phyloP scores from a whole-genome alignment of 441 rosid species.

The Lepidium campestre region DNA sequence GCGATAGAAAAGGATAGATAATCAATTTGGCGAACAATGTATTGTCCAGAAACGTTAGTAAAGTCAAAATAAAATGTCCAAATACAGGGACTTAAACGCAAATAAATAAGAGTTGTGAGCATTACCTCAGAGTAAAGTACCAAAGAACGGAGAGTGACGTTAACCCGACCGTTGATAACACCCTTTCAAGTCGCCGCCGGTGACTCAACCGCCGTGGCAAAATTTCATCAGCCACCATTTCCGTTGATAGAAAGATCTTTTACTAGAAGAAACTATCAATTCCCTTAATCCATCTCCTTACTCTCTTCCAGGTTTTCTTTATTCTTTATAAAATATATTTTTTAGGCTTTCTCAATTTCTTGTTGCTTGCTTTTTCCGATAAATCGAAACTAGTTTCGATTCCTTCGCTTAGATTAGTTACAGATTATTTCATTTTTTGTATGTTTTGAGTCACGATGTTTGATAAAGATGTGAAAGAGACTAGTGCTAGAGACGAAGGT shows the following conservation, averaged over 20 bases:
- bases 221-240: not conserved
- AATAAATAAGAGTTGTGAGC: not conserved
- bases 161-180: conserved; percentile 31
- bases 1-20: not conserved
- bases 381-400: not conserved
- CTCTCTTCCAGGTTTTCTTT: conserved; percentile 25
- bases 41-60: not conserved
- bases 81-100: conserved; percentile 13
- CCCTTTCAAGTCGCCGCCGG: conserved; percentile 26
- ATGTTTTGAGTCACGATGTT: not conserved
- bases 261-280: not conserved
- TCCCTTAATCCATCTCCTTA: not conserved
- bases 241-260: conserved; percentile 2
- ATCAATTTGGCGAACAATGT: not conserved
- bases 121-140: conserved; percentile 14
- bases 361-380: not conserved
- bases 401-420: not conserved
- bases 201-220: not conserved
- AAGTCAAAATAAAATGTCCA: not conserved
- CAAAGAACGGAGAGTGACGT: conserved; percentile 29
- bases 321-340: not conserved
- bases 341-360: not conserved
- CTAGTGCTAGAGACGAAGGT: not conserved
- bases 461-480: conserved; percentile 1
- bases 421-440: not conserved